Evolutionary conservation across 2,329 filamentous ascomycete species (phyloP).

Genomic region (Dendrostoma leiphaemia): DNA sequence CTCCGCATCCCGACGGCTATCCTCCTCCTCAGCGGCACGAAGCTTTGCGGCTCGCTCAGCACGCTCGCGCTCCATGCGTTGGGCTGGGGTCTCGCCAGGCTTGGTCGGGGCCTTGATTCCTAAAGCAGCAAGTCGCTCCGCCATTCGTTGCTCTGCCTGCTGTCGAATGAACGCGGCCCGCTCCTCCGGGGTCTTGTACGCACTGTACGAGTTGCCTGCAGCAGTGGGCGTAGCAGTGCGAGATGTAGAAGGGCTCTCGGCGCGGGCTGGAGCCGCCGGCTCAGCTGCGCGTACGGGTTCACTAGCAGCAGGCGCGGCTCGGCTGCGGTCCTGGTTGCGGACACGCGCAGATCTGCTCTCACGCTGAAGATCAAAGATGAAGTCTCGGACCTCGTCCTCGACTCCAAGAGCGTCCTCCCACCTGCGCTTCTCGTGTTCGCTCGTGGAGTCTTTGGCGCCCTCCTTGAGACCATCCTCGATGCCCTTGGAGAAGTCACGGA

Average conservation of each 20-base stretch:
- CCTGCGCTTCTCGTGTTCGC: conserved; percentile 85
- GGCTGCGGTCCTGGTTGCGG: conserved; percentile 55
- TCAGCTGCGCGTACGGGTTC: conserved; percentile 42
- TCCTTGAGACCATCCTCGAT: conserved; percentile 89
- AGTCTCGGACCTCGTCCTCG: conserved; percentile 94
- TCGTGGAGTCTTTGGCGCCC: conserved; percentile 68
- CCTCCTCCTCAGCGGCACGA: conserved; percentile 89
- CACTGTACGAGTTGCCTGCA: conserved; percentile 70
- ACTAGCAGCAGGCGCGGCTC: conserved; percentile 39
- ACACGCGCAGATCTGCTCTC: conserved; percentile 76
- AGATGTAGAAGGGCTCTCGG: conserved; percentile 54
- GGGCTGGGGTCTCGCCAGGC: conserved; percentile 74
- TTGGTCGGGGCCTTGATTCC: conserved; percentile 84
- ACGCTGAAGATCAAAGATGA: conserved; percentile 94
- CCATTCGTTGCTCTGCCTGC: conserved; percentile 95
- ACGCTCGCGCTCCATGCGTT: conserved; percentile 84
- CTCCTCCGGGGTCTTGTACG: conserved; percentile 89
- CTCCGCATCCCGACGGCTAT: conserved; percentile 83
- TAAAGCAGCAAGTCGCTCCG: conserved; percentile 88
- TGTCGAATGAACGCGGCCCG: conserved; percentile 95
- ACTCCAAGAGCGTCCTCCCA: conserved; percentile 97
- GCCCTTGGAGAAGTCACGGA: conserved; percentile 79
- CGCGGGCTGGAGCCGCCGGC: conserved; percentile 42
- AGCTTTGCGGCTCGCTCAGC: conserved; percentile 85
- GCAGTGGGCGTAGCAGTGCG: conserved; percentile 52